Evolutionary conservation across 305 asterid genomes (phyloP), one percentile per base, ranked within the genome.

Genomic region (Fraxinus xanthoxyloides): DNA sequence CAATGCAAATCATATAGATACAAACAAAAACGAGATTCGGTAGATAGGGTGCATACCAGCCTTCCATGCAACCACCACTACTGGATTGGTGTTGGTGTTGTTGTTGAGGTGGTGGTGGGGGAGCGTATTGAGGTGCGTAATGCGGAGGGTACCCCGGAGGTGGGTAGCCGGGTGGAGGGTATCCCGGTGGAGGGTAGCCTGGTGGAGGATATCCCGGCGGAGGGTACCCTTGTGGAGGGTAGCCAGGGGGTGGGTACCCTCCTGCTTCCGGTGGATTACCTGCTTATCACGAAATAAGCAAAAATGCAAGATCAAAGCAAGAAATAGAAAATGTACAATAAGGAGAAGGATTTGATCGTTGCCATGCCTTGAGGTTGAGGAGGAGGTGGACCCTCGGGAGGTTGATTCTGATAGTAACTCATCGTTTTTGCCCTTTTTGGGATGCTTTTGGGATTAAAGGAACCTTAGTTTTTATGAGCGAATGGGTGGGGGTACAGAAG

Each of bases 331-430:
- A 78, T 24, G 8, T 3, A 26, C 5, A 31, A 59, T 21, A 59
- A 59, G 19, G 7, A 63, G 17, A 32, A 75, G n/a, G 34, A 65
- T 65, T 65, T 26, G 72, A 65, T 65, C 0, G 35, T 65, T 9
- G 8, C 63, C 79, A 72, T 46, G 61, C 93, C 93, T 87, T 88
- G 90, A 15, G 91, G 91, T n/a, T n/a, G n/a, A n/a, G n/a, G n/a
- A 12, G 91, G 93, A 48, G 91, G 90, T 3, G 86, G 89, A 40
- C 87, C 91, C 35, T 82, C 91, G 4, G 91, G 91, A 65, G 91
- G 89, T 10, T 90, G 92, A 80, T 88, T 86, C 81, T 90, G 93
- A 79, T 90, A 90, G 56, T 90, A 88, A 84, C 93, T 90, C 93
- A 90, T 90, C 82, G 40, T 82, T 83, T 7, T 67, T 2, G 19